phyloP scores from a whole-genome alignment of 139 green algal genomes.

The Coelastrella sp. region DNA sequence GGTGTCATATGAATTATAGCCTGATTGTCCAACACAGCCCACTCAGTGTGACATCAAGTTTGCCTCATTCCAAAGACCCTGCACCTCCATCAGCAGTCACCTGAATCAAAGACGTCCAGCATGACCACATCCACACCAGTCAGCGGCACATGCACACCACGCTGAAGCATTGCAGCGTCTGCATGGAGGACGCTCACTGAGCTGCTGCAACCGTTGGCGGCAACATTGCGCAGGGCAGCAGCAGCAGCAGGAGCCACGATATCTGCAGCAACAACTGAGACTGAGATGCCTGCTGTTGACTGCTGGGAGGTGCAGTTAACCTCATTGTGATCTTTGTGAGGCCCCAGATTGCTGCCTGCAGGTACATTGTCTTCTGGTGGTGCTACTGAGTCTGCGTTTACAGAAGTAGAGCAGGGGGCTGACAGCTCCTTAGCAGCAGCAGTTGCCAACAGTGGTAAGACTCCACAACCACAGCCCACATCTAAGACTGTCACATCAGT shows the following conservation, averaged over 20 bases:
- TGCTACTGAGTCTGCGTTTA: not conserved
- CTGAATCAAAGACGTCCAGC: conserved; percentile 48
- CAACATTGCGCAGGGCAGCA: conserved; percentile 25
- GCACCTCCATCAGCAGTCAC: not conserved
- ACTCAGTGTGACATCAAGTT: no score
- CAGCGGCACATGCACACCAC: conserved; percentile 17
- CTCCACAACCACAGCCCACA: conserved; percentile 43
- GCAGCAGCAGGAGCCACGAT: not conserved
- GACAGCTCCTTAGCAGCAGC: conserved; percentile 18
- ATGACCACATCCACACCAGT: conserved; percentile 37
- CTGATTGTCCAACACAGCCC: no score
- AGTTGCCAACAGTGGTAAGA: conserved; percentile 30
- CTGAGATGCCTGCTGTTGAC: no score
- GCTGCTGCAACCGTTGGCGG: conserved; percentile 11
- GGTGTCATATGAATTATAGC: no score
- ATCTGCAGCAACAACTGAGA: not conserved
- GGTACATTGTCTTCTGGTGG: not conserved
- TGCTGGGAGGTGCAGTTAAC: not conserved
- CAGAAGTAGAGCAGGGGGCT: not conserved
- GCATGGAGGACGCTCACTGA: conserved; percentile 31
- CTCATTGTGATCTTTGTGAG: no score
- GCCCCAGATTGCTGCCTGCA: no score
- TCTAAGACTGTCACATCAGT: conserved; percentile 27
- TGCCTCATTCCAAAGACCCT: no score
- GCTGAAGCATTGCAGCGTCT: conserved; percentile 20